Base-by-base conservation (phyloP, 768 basidiomycete species). In the Mycena capillaripes region DNA sequence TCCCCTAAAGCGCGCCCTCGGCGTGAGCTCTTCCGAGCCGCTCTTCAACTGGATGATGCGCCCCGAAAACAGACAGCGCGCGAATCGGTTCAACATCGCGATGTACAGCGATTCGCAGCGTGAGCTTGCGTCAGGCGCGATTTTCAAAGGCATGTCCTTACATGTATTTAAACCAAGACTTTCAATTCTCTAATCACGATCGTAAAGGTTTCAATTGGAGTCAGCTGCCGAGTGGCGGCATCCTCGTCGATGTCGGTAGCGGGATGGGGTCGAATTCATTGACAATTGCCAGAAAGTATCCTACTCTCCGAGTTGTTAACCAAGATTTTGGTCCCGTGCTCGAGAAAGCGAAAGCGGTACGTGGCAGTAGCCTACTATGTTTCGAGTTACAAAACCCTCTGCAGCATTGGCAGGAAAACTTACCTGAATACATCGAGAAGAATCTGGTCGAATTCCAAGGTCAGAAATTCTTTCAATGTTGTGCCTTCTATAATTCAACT, bases 181-280 rank as follows among this genome's bases (percentile, higher is more conserved):
- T 23, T 36, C n/a, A 30, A 55, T 55, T 56, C 21, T n/a, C 55
- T 57, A 25, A 56, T 34, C 19, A 14, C 34, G 56, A 23, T 25
- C 5, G 23, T 36, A 25, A 23, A 80, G 78, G 78, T 3, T 72
- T 77, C 57, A 64, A 77, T 16, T 73, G 77, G 70, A 55, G 71
- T 16, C 23, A 53, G 11, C 59, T 81, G 16, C 70, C 75, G 2
- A 56, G 71, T 0, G 76, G 70, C 10, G 71, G 72, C 23, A 58
- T 77, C 23, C 61, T 82, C 19, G 82, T 83, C 5, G 82, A 83
- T 38, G 36, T 58, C 7, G 56, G 56, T 23, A 10, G 56, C 6
- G 56, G 56, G 36, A 38, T 58, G 36, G 56, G 36, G 23, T 58
- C 56, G 56, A 58, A 25, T 25, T 36, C 56, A 14, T n/a, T 58